phyloP scores from a whole-genome alignment of 2,329 filamentous ascomycete species.

The Fusarium agapanthi region DNA sequence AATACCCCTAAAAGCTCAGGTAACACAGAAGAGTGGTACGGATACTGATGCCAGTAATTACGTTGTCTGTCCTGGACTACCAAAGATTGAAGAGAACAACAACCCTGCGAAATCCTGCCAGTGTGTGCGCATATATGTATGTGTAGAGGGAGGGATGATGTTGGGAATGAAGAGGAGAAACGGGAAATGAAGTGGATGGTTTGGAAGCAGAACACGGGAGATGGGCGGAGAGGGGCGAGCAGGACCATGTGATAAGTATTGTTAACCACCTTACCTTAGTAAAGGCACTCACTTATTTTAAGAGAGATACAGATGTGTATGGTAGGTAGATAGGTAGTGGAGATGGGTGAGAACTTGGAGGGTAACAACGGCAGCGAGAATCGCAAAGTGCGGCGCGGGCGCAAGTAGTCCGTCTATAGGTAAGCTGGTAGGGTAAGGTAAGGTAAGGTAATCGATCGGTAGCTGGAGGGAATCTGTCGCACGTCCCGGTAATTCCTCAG shows the following conservation, averaged over 20 bases:
- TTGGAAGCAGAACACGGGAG: slow-evolving; percentile 5
- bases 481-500: slow-evolving; percentile 7
- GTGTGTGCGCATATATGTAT: slow-evolving; percentile 8
- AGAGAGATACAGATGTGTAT: slow-evolving; percentile 8
- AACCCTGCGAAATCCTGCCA: slow-evolving; percentile 9
- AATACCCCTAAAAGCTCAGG: slow-evolving; percentile 5
- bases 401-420: background rate
- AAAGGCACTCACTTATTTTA: slow-evolving; percentile 1
- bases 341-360: slow-evolving; percentile 26
- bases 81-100: background rate
- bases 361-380: slow-evolving; percentile 22
- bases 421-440: background rate
- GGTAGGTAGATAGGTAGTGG: background rate
- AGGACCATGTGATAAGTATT: background rate
- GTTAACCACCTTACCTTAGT: background rate
- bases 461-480: background rate
- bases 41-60: slow-evolving; percentile 8
- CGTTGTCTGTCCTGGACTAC: background rate
- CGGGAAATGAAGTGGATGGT: slow-evolving; percentile 25
- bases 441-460: background rate
- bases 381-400: slow-evolving; percentile 16
- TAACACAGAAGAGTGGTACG: background rate
- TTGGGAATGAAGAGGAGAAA: slow-evolving; percentile 31
- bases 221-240: background rate
- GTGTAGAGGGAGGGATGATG: slow-evolving; percentile 18